Conservation (phyloP, 1,284 basidiomycete species). For the Sanghuangporus weigelae region DNA sequence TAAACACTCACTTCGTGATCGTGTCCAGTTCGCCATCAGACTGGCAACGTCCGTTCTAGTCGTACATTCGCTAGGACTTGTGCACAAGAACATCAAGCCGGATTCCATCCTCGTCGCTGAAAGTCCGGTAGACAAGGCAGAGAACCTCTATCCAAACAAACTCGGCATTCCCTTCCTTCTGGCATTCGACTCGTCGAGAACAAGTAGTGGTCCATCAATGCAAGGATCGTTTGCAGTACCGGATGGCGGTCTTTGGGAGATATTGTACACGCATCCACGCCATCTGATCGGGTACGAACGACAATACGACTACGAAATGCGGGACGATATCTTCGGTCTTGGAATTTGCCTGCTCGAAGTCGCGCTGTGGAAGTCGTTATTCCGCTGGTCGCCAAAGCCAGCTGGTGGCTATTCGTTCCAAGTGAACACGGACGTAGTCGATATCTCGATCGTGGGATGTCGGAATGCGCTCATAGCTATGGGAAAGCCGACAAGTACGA, state of each 20-base stretch:
- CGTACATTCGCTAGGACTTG: constrained; percentile 2
- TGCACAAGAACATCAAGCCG: constrained; percentile 11
- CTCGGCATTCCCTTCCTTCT: constrained; percentile 4
- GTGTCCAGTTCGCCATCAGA: neutral
- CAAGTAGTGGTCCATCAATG: neutral
- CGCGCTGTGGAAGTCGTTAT: constrained; percentile 13
- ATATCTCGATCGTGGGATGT: neutral
- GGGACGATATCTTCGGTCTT: constrained; percentile 15
- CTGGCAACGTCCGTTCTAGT: constrained; percentile 2
- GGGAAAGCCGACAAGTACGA: neutral
- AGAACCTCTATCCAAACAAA: neutral
- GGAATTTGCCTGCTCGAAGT: constrained; percentile 15
- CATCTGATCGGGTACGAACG: neutral
- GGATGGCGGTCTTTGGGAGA: neutral
- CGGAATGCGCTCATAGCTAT: too few relatives aligned
- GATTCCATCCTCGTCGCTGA: neutral
- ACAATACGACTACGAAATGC: constrained; percentile 6
- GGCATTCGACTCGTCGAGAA: neutral
- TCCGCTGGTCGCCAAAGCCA: neutral
- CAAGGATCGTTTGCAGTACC: neutral
- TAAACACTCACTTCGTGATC: neutral
- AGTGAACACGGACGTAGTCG: neutral
- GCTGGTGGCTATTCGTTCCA: neutral
- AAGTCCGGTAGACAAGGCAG: neutral
- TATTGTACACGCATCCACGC: constrained; percentile 4